A percentile compares a stretch with the other conserved stretches of the same genome.
Evolutionary conservation across 768 basidiomycete species (phyloP).

Genomic region (Boletus rubescentipes): DNA sequence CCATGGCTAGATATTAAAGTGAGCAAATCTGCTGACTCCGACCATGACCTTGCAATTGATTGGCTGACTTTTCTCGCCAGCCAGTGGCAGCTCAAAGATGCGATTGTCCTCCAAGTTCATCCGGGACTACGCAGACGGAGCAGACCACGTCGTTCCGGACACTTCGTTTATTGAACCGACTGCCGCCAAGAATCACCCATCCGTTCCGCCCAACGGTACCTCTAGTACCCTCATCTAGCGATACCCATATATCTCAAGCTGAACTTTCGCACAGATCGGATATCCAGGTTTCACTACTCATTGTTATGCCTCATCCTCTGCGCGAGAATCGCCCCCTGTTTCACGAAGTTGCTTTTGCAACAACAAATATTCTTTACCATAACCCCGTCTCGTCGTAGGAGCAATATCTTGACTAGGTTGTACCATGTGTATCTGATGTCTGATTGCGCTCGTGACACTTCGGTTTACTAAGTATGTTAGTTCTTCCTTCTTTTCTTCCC

Average conservation of each 20-base stretch:
- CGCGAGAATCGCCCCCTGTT: background rate
- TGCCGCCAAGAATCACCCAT: conserved; percentile 30
- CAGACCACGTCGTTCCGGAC: conserved; percentile 23
- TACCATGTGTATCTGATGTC: conserved; percentile 13
- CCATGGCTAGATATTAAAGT: conserved; percentile 25
- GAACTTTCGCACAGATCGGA: conserved; percentile 20
- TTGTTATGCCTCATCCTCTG: conserved; percentile 27
- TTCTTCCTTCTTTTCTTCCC: too few relatives aligned
- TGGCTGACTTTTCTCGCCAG: conserved; percentile 9
- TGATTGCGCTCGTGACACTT: conserved; percentile 1
- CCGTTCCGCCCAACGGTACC: conserved; percentile 25
- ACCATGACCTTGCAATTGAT: background rate
- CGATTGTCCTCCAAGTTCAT: background rate
- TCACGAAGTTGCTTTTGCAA: conserved; percentile 29
- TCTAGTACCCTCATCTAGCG: background rate
- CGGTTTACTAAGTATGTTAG: background rate
- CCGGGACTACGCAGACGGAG: background rate
- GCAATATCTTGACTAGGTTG: background rate
- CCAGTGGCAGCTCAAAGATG: conserved; percentile 23
- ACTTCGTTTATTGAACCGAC: conserved; percentile 6
- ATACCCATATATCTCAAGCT: background rate
- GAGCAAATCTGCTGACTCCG: conserved; percentile 23
- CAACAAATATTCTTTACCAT: conserved; percentile 18
- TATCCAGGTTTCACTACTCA: conserved; percentile 28
- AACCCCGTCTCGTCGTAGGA: conserved; percentile 12